Evolutionary conservation across 345 rosid species (phyloP).

Genomic region (Carallia brachiata): DNA sequence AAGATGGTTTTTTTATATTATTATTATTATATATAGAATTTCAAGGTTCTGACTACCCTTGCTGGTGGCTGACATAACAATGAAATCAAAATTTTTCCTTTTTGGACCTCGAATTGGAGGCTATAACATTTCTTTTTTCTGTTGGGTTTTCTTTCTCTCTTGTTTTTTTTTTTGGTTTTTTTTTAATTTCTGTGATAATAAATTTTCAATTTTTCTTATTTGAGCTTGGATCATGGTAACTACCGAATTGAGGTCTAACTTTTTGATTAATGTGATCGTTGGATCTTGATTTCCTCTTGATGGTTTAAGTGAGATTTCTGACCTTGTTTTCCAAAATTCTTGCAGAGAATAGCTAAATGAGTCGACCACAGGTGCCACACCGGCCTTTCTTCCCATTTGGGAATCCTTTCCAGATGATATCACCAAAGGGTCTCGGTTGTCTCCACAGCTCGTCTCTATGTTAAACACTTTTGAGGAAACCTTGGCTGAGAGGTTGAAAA

Average conservation of each 20-base stretch:
- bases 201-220: not conserved
- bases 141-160: too few relatives aligned
- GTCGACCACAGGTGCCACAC: slow-evolving; percentile 75
- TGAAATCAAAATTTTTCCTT: too few relatives aligned
- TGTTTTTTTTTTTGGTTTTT: too few relatives aligned
- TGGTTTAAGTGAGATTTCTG: not conserved
- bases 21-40: too few relatives aligned
- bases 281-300: not conserved
- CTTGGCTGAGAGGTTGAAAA: slow-evolving; percentile 58
- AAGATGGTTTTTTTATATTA: too few relatives aligned
- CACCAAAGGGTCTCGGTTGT: slow-evolving; percentile 67
- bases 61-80: too few relatives aligned
- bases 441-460: slow-evolving; percentile 46
- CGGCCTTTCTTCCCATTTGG: slow-evolving; percentile 77
- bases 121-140: too few relatives aligned
- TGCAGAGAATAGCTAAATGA: slow-evolving; percentile 57
- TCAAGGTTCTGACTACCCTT: too few relatives aligned
- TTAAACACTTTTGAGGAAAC: slow-evolving; percentile 58
- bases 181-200: too few relatives aligned
- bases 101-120: too few relatives aligned
- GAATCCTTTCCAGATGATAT: slow-evolving; percentile 76
- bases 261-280: too few relatives aligned
- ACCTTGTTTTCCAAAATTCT: not conserved
- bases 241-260: too few relatives aligned
- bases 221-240: not conserved